A percentile compares a stretch with the other conserved stretches of the same genome.
These are phyloP conservation scores for Saturnispora sekii DNA, from an alignment of 805 yeast genomes.

Conservation along the genomic window DNA sequence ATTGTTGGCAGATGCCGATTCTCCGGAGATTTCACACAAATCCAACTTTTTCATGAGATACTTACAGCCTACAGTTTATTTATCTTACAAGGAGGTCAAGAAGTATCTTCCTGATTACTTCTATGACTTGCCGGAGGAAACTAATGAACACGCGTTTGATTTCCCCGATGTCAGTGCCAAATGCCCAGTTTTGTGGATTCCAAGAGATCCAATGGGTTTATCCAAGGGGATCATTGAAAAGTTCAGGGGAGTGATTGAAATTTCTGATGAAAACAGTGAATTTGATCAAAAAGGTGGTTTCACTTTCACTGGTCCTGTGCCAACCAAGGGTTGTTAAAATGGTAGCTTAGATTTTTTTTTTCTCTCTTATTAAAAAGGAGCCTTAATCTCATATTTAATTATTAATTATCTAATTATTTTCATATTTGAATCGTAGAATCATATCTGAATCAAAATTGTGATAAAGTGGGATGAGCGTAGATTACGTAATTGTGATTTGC, in stretches of 20 bases:
- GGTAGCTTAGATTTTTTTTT: background rate
- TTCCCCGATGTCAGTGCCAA: slow-evolving; percentile 62
- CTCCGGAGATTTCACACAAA: slow-evolving; percentile 8
- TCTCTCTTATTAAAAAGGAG: background rate
- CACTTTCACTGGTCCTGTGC: slow-evolving; percentile 44
- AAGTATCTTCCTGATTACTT: slow-evolving; percentile 50
- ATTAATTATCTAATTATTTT: background rate
- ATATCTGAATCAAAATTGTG: too few relatives aligned
- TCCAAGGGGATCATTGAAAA: slow-evolving; percentile 50
- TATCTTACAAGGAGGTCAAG: slow-evolving; percentile 39
- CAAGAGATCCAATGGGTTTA: slow-evolving; percentile 81
- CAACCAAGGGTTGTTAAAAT: slow-evolving; percentile 18
- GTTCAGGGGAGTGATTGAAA: slow-evolving; percentile 45
- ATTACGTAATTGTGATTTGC: too few relatives aligned
- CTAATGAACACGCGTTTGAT: slow-evolving; percentile 59
- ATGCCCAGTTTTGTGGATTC: slow-evolving; percentile 83
- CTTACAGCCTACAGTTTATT: slow-evolving; percentile 46
- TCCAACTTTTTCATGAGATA: slow-evolving; percentile 31
- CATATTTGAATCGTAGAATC: background rate
- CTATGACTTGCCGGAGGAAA: slow-evolving; percentile 36
- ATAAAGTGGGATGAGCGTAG: too few relatives aligned
- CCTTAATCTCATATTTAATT: background rate
- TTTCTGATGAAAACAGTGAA: slow-evolving; percentile 59
- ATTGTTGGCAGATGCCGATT: slow-evolving; percentile 60
- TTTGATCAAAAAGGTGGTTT: slow-evolving; percentile 43